These are phyloP conservation scores for Auriscalpium vulgare DNA, from an alignment of 768 basidiomycete genomes.

Conservation along the genomic window DNA sequence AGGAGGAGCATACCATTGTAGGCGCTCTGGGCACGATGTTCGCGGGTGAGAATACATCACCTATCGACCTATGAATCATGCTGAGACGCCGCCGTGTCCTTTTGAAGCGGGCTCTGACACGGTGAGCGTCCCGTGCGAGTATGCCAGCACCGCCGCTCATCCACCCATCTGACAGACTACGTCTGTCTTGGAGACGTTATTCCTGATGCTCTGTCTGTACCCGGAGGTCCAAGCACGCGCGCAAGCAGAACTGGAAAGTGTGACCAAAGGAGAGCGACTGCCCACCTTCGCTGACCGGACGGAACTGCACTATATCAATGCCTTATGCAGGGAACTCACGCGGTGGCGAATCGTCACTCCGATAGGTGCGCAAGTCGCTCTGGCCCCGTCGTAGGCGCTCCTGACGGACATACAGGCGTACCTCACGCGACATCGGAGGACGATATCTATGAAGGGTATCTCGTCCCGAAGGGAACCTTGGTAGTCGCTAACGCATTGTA, in stretches of 20 bases:
- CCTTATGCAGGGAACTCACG: slow-evolving; percentile 17
- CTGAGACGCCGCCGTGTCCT: not conserved
- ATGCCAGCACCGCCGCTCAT: not conserved
- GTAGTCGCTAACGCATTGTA: slow-evolving; percentile 19
- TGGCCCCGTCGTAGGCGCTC: not conserved
- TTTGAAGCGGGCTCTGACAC: slow-evolving; percentile 1
- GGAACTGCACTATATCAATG: slow-evolving; percentile 17
- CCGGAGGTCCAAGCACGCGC: slow-evolving; percentile 20
- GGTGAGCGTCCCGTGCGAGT: not conserved
- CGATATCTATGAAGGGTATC: slow-evolving; percentile 20
- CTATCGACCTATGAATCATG: not conserved
- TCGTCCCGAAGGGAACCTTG: slow-evolving; percentile 19
- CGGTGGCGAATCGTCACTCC: slow-evolving; percentile 19
- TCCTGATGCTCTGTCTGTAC: slow-evolving; percentile 19
- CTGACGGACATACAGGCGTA: not conserved
- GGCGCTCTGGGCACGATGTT: not conserved
- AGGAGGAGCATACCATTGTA: not conserved
- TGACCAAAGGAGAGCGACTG: slow-evolving; percentile 19
- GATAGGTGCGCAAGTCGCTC: slow-evolving; percentile 6
- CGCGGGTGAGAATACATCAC: not conserved
- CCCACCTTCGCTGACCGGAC: slow-evolving; percentile 20
- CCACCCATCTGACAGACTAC: slow-evolving; percentile 7
- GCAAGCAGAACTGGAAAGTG: slow-evolving; percentile 21
- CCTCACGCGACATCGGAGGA: slow-evolving; percentile 17
- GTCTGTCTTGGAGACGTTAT: slow-evolving; percentile 16